Evolutionary conservation across 169 alveolate genomes (phyloP), one percentile per base, ranked within the genome.

Genomic region (Plasmodium relictum): DNA sequence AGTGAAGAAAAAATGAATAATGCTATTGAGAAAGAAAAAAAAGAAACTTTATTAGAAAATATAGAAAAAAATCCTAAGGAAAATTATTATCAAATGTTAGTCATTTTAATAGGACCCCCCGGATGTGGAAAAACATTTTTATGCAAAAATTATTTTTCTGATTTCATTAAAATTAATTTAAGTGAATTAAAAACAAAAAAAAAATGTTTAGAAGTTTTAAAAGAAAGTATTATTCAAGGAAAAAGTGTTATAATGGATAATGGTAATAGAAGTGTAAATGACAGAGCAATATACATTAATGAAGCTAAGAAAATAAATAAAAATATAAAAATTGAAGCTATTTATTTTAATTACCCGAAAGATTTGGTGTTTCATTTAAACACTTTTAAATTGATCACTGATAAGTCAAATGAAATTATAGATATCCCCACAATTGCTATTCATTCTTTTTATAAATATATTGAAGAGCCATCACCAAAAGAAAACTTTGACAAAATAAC

Each of bases 91-190:
- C 89, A 76, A 76, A 45, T 44, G 20, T 65, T 78, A 37, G 31
- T 78, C 9, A 68, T 78, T 37, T 70, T 78, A 48, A 50, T 78
- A 24, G 89, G 89, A 20, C 71, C 89, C 16, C 78, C 89, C 2
- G 89, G 89, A 12, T 78, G 89, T 58, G 89, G 89, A 24, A 78
- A 78, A 63, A 78, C 89, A 7, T 58, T 58, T 59, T 7, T 78
- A 14, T 78, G 89, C 26, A 50, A 48, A 26, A 63, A 44, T 22
- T 65, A 78, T 58, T 78, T 78, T 14, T 59, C 78, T 22, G n/a
- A 48, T 24, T 78, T 26, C 48, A 58, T 18, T 24, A 16, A 41
- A 50, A 78, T 78, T 16, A 78, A 48, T 78, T 16, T 45, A 31
- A 76, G 48, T 4, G 69, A 62, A 78, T 66, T 61, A 37, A 61